These are phyloP conservation scores for Pleurozium schreberi DNA, from an alignment of 225 moss, liverwort and hornwort species.

Conservation along the genomic window DNA sequence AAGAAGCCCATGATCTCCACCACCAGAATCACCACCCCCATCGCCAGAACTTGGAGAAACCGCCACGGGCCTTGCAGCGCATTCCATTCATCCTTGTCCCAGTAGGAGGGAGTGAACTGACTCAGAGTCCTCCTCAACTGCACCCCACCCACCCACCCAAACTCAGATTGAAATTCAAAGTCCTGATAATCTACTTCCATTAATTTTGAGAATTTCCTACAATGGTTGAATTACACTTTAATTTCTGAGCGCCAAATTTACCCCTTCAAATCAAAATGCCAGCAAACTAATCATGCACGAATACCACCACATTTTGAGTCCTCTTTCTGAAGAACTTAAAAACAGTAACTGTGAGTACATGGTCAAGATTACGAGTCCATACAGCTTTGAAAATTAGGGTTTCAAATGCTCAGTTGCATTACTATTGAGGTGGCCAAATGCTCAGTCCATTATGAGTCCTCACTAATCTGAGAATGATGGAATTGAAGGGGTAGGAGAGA, in stretches of 20 bases:
- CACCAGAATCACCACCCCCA: slow-evolving; percentile 56
- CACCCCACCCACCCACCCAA: not conserved
- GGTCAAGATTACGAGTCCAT: too few relatives aligned
- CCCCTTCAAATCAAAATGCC: not conserved
- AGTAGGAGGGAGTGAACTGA: slow-evolving; percentile 93
- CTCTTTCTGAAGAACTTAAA: not conserved
- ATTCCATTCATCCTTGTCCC: slow-evolving; percentile 99
- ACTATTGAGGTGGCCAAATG: not conserved
- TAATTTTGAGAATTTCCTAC: too few relatives aligned
- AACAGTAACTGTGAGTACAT: too few relatives aligned
- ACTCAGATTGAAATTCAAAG: not conserved
- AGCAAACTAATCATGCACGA: not conserved
- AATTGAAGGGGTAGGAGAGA: not conserved
- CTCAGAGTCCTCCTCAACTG: slow-evolving; percentile 70
- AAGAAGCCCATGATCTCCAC: slow-evolving; percentile 94
- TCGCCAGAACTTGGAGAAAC: slow-evolving; percentile 73
- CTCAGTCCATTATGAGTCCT: not conserved
- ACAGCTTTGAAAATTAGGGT: not conserved
- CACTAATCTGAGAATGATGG: not conserved
- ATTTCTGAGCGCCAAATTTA: not conserved
- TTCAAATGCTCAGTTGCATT: not conserved
- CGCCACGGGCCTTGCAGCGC: slow-evolving; percentile 64
- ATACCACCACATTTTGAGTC: not conserved
- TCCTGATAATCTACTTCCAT: not conserved
- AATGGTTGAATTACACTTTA: not conserved